Conservation (phyloP, 345 rosid species). For the Salix brachista region DNA sequence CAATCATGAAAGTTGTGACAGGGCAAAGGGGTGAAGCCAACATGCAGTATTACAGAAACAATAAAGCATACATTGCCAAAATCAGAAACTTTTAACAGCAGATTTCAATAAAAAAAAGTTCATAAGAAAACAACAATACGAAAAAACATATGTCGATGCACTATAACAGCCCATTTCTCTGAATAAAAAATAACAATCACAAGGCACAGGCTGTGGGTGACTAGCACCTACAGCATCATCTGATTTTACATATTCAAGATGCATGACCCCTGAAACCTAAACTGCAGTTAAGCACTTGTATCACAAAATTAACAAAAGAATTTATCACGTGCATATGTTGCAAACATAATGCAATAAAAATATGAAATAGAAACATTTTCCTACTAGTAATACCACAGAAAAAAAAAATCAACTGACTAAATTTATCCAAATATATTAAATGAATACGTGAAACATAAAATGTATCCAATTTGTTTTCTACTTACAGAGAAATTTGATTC, state of each 20-base stretch:
- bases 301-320: neutral
- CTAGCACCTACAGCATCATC: neutral
- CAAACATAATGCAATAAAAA: neutral
- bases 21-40: neutral
- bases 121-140: neutral
- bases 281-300: neutral
- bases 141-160: neutral
- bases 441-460: neutral
- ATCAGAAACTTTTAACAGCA: neutral
- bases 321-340: neutral
- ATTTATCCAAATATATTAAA: neutral
- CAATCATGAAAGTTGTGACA: neutral
- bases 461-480: neutral
- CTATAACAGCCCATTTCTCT: neutral
- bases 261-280: neutral
- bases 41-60: neutral
- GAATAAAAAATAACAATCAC: neutral
- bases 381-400: neutral
- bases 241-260: neutral
- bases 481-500: neutral
- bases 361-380: neutral
- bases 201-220: neutral
- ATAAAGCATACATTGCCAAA: neutral
- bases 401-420: neutral
- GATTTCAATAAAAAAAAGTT: neutral